phyloP scores from a whole-genome alignment of 129 eudicot genomes.

The Chrysanthemum lavandulifolium region DNA sequence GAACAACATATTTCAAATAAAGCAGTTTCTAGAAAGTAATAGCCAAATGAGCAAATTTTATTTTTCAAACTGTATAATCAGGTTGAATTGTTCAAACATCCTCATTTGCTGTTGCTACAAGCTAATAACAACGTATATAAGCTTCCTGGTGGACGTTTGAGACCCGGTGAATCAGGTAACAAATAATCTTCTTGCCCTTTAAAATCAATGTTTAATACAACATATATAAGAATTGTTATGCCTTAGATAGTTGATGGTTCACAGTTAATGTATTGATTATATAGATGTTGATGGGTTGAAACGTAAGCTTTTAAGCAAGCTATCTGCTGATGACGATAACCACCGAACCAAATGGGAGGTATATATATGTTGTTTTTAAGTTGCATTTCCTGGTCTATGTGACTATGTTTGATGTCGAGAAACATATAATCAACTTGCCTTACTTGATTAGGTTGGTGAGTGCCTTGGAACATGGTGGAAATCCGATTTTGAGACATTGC shows the following conservation, averaged over 20 bases:
- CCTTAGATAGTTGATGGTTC: not conserved
- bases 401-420: not conserved
- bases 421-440: not conserved
- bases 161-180: slow-evolving; percentile 83
- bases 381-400: not conserved
- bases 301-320: slow-evolving; percentile 67
- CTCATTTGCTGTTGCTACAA: slow-evolving; percentile 76
- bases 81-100: slow-evolving; percentile 82
- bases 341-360: slow-evolving; percentile 71
- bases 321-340: slow-evolving; percentile 51
- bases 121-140: slow-evolving; percentile 49
- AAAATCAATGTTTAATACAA: not conserved
- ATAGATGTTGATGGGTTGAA: slow-evolving; percentile 65
- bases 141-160: slow-evolving; percentile 88
- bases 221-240: not conserved
- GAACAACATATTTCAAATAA: too few relatives aligned
- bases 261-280: not conserved
- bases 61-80: slow-evolving; percentile 19
- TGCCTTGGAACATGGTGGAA: slow-evolving; percentile 93
- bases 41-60: not conserved
- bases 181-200: not conserved
- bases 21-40: not conserved
- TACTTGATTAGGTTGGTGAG: slow-evolving; percentile 60
- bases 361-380: slow-evolving; percentile 1
- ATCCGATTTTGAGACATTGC: slow-evolving; percentile 58